phyloP scores from a whole-genome alignment of 352 stramenopile species.

The Phytopythium ostracodes region DNA sequence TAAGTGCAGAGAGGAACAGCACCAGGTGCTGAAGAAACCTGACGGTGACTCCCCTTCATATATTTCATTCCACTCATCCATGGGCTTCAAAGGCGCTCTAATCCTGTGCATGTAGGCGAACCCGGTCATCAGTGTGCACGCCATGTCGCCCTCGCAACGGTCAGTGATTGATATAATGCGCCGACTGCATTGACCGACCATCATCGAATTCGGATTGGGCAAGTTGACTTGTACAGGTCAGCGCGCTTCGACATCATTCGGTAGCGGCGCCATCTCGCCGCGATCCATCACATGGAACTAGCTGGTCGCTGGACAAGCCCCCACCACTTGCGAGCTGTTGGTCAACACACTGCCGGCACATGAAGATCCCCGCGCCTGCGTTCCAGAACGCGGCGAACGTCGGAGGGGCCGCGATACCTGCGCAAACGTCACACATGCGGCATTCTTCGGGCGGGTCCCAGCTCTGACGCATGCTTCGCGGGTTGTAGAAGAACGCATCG shows the following conservation, averaged over 20 bases:
- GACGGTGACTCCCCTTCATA: not conserved
- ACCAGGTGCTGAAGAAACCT: not conserved
- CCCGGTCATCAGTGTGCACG: not conserved
- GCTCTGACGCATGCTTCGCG: slow-evolving; percentile 40
- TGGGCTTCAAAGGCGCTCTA: not conserved
- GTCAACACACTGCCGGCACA: slow-evolving; percentile 42
- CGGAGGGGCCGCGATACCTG: not conserved
- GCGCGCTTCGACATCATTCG: not conserved
- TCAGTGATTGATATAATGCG: too few species aligned
- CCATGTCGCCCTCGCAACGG: too few species aligned
- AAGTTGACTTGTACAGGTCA: not conserved
- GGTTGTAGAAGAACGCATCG: slow-evolving; percentile 71
- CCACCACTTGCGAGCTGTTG: slow-evolving; percentile 14
- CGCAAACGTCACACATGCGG: slow-evolving; percentile 34
- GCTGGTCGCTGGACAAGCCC: slow-evolving; percentile 17
- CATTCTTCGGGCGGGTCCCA: slow-evolving; percentile 58
- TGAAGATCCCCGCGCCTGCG: slow-evolving; percentile 30
- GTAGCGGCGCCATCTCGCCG: slow-evolving; percentile 15
- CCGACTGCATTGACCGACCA: too few species aligned
- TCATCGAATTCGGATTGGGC: not conserved
- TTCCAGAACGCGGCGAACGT: slow-evolving; percentile 56
- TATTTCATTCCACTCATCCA: not conserved
- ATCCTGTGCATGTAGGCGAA: not conserved
- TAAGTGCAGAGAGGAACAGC: not conserved
- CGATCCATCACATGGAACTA: slow-evolving; percentile 51